Percentiles rank a stretch among this genome's conserved stretches.
These are phyloP conservation scores for Fragaria nilgerrensis DNA, from an alignment of 306 rosid genomes.

Conservation along the genomic window DNA sequence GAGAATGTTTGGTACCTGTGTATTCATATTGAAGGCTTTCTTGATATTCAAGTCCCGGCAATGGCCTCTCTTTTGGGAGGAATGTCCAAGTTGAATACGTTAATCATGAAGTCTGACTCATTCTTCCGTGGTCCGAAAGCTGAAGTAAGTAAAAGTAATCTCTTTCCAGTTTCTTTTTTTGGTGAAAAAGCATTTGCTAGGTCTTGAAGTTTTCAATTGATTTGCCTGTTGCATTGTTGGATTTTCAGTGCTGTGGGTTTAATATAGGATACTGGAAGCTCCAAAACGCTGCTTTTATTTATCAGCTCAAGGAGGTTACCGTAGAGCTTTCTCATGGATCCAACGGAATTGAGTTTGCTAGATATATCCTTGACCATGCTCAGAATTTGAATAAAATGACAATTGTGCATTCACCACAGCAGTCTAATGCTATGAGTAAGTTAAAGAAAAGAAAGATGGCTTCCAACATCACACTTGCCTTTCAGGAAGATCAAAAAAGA, in stretches of 20 bases:
- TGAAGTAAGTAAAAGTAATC: conserved; percentile 2
- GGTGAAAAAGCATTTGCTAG: no score
- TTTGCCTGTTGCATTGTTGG: background rate
- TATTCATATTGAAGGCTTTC: background rate
- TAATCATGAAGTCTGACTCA: background rate
- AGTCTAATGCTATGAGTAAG: background rate
- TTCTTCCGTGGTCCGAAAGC: background rate
- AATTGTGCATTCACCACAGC: background rate
- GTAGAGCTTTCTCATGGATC: background rate
- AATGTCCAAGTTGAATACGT: conserved; percentile 4
- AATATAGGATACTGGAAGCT: background rate
- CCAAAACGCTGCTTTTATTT: background rate
- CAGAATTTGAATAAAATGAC: background rate
- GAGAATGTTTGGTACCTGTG: background rate
- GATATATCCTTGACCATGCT: background rate
- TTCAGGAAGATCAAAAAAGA: background rate
- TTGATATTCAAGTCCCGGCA: background rate
- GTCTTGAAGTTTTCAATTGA: background rate
- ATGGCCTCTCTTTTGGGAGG: background rate
- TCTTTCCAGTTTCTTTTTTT: background rate
- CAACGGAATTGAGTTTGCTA: background rate
- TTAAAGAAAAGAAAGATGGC: background rate
- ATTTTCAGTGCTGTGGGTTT: background rate
- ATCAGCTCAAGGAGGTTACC: background rate
- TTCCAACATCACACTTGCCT: background rate